Percentiles rank a stretch among this genome's conserved stretches.
Conservation (phyloP, 2,329 filamentous ascomycete species). For the Malbranchea cinnamomea region DNA sequence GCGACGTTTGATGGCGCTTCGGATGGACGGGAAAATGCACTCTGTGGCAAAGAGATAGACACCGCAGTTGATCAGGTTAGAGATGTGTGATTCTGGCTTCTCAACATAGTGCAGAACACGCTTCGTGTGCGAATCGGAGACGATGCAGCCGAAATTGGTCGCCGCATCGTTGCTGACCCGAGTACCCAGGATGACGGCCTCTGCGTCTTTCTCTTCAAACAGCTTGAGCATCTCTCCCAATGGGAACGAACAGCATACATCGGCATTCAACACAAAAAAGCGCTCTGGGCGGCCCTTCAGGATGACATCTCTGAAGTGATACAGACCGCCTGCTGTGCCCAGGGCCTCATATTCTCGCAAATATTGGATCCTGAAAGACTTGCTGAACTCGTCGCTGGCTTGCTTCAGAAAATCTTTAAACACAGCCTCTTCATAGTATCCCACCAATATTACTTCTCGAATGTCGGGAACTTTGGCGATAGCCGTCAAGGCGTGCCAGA, state of each 20-base stretch:
- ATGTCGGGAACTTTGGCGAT: conserved; percentile 82
- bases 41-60: conserved; percentile 96
- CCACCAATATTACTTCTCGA: conserved; percentile 92
- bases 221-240: conserved; percentile 89
- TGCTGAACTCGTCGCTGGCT: conserved; percentile 66
- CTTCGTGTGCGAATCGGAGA: conserved; percentile 83
- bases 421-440: conserved; percentile 94
- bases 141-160: conserved; percentile 94
- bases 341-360: conserved; percentile 93
- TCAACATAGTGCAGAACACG: conserved; percentile 98
- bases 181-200: conserved; percentile 91
- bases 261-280: conserved; percentile 94
- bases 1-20: conserved; percentile 86
- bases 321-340: conserved; percentile 88
- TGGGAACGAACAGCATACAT: conserved; percentile 97
- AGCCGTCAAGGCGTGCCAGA: conserved; percentile 92
- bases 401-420: conserved; percentile 98
- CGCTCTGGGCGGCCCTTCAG: conserved; percentile 88
- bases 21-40: conserved; percentile 91
- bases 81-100: conserved; percentile 95
- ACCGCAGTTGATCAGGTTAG: conserved; percentile 97
- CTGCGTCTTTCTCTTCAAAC: conserved; percentile 87
- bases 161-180: conserved; percentile 81
- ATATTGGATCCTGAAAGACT: conserved; percentile 84
- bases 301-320: conserved; percentile 98